Evolutionary conservation across 108 stramenopile genomes (phyloP), one percentile per base, ranked within the genome.

Genomic region (Cyclotella sp.): DNA sequence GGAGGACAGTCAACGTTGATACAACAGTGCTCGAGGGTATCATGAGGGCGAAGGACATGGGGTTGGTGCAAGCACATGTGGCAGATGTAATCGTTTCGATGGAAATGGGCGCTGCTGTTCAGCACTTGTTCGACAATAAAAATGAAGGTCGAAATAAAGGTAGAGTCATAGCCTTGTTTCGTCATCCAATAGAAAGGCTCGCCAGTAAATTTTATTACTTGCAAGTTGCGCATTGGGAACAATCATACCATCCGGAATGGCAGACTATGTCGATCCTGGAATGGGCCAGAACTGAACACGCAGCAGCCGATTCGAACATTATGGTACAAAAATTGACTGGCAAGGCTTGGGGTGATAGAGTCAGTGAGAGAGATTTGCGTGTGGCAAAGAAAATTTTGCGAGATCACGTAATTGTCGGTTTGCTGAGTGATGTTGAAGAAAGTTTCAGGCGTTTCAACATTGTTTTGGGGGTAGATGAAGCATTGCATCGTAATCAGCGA

Each of bases 121-220:
- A 47, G 14, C 43, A 66, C 10, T 46, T 87, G 42, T 83, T 76
- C 30, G 72, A 70, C 39, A 19, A 41, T 19, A 29, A 58, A 40
- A 62, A 82, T 41, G 63, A 78, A 26, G 84, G 81, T 0, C 42
- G 77, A 29, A 72, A 85, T 53, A 77, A 78, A 52, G 86, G 84
- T 0, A 43, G 84, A 21, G 21, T 83, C 14, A 58, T 87, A 61
- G 72, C 81, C 24, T 28, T 88, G 18, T 83, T 88, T 57, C 79
- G 87, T 59, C 75, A 88, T 63, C 87, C 87, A 18, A 57, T 88
- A 2, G 85, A 88, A 71, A 52, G 85, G 55, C 62, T 80, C 16
- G 76, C 84, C n/a, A 85, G 84, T 55, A 86, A 84, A 60, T 88
- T 85, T 49, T 86, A 84, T 62, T 88, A 88, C 53, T 58, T 79